These are phyloP conservation scores for Mollisia scopiformis DNA, from an alignment of 2,329 filamentous ascomycete species.

Conservation along the genomic window DNA sequence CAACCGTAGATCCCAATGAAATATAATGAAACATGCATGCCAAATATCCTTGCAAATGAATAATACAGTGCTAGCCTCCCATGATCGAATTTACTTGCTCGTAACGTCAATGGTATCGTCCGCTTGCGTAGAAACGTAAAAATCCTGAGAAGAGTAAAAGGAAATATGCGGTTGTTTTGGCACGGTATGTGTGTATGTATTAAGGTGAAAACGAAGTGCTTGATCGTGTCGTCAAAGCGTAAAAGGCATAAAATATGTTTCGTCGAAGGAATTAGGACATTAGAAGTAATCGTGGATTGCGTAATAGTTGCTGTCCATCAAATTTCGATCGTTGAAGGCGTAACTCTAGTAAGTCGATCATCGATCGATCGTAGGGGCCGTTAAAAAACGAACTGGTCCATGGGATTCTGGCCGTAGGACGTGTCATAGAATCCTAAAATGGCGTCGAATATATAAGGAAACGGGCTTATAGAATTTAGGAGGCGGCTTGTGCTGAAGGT, in stretches of 20 bases:
- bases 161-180: conserved; percentile 2
- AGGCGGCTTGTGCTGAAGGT: background rate
- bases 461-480: background rate
- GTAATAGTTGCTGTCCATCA: conserved; percentile 14
- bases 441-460: background rate
- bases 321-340: conserved; percentile 23
- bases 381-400: conserved; percentile 14
- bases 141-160: conserved; percentile 5
- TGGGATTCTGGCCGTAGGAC: too few species aligned
- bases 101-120: conserved; percentile 21
- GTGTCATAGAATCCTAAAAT: too few species aligned
- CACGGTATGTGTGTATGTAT: background rate
- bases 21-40: background rate
- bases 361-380: conserved; percentile 17
- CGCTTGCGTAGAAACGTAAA: conserved; percentile 15
- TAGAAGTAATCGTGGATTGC: conserved; percentile 25
- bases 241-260: background rate
- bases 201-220: background rate
- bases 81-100: conserved; percentile 14
- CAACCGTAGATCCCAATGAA: background rate
- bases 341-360: conserved; percentile 25
- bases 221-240: background rate
- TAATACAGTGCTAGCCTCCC: conserved; percentile 17
- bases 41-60: conserved; percentile 7
- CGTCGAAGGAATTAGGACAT: conserved; percentile 12